phyloP scores from a whole-genome alignment of 1,284 basidiomycete species.

The Omphalotus olearius region DNA sequence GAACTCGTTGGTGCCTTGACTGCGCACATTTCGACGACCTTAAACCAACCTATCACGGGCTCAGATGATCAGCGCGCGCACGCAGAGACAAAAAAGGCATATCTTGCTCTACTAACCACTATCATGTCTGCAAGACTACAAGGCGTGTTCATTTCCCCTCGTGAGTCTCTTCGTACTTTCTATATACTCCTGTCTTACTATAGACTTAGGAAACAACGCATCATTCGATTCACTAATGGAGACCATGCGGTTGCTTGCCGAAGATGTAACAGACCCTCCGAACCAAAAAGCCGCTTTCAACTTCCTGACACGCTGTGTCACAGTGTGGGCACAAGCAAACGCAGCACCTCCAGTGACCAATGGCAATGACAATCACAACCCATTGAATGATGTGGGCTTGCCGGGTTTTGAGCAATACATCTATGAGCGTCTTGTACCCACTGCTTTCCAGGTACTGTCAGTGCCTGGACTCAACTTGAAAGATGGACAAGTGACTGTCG shows the following conservation, averaged over 20 bases:
- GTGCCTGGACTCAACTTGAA: conserved; percentile 81
- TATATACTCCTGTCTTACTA: neutral
- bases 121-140: conserved; percentile 82
- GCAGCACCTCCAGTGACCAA: conserved; percentile 27
- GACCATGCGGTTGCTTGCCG: conserved; percentile 74
- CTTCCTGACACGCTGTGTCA: conserved; percentile 77
- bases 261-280: conserved; percentile 67
- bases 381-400: conserved; percentile 38
- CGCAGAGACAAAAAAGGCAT: conserved; percentile 87
- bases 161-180: conserved; percentile 43
- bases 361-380: conserved; percentile 32
- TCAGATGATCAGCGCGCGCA: conserved; percentile 89
- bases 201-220: conserved; percentile 68
- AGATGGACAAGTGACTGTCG: conserved; percentile 82
- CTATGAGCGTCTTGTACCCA: conserved; percentile 84
- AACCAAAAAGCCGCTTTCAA: conserved; percentile 81
- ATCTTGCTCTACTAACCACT: conserved; percentile 80
- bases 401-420: conserved; percentile 94
- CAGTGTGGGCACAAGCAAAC: conserved; percentile 72
- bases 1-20: conserved; percentile 87
- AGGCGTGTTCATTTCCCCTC: conserved; percentile 81
- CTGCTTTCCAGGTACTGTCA: conserved; percentile 82
- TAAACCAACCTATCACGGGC: conserved; percentile 82
- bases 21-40: conserved; percentile 76
- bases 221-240: conserved; percentile 70